These are phyloP conservation scores for Bisporella sp. DNA, from an alignment of 2,329 filamentous ascomycete genomes.

Conservation along the genomic window DNA sequence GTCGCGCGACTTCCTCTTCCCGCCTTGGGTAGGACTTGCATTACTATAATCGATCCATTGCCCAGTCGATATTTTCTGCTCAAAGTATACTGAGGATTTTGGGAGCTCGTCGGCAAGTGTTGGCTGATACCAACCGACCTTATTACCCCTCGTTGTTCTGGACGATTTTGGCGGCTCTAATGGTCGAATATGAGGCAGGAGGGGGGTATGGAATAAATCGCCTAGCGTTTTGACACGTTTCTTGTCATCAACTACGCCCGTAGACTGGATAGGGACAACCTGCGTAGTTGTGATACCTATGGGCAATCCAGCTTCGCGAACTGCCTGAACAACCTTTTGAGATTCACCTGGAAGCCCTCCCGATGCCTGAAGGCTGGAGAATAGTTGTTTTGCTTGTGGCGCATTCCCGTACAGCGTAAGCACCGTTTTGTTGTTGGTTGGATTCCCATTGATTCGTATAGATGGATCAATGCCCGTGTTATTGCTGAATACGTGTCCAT, in stretches of 20 bases:
- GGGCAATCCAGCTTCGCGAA: constrained; percentile 63
- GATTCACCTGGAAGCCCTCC: constrained; percentile 27
- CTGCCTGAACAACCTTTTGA: constrained; percentile 30
- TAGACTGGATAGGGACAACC: constrained; percentile 46
- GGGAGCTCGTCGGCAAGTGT: constrained; percentile 18
- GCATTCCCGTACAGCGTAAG: constrained; percentile 74
- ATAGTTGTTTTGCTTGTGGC: constrained; percentile 68
- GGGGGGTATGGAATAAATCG: constrained; percentile 63
- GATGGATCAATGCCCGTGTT: constrained; percentile 10
- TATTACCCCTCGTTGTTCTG: constrained; percentile 54
- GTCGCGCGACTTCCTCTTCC: constrained; percentile 60
- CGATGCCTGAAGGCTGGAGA: constrained; percentile 70
- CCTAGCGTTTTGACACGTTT: constrained; percentile 58
- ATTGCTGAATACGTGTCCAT: constrained; percentile 15
- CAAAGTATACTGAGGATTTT: constrained; percentile 53
- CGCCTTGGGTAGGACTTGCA: constrained; percentile 47
- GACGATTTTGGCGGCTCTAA: constrained; percentile 66
- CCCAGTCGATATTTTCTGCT: constrained; percentile 57
- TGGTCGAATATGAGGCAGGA: constrained; percentile 47
- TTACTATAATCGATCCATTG: constrained; percentile 66
- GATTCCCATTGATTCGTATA: constrained; percentile 27
- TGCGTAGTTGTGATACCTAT: constrained; percentile 67
- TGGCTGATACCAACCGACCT: constrained; percentile 40
- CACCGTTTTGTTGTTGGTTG: constrained; percentile 48
- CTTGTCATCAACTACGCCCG: constrained; percentile 37